Conservation (phyloP, 2,329 filamentous ascomycete genomes). For the Cercospora sojina region DNA sequence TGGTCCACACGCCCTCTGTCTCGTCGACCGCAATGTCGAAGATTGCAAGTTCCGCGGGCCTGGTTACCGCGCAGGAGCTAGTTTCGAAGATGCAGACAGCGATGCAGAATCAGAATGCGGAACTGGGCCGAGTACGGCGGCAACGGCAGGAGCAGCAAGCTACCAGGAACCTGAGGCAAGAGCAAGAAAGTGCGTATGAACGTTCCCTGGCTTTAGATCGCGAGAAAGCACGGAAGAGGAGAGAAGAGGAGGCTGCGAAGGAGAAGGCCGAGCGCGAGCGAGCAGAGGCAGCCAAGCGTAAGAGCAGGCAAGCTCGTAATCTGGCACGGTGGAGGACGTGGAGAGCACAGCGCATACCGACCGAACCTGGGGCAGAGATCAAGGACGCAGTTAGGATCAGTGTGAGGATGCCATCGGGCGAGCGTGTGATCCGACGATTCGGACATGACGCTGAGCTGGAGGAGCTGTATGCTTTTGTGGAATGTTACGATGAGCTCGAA, state of each 20-base stretch:
- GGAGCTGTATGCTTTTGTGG: conserved; percentile 93
- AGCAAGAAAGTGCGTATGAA: conserved; percentile 94
- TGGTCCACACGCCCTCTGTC: conserved; percentile 83
- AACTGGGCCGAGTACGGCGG: conserved; percentile 71
- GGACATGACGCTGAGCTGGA: conserved; percentile 68
- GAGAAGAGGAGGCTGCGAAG: conserved; percentile 68
- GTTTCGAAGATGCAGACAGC: conserved; percentile 71
- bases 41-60: conserved; percentile 73
- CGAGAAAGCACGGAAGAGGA: conserved; percentile 73
- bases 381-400: conserved; percentile 72
- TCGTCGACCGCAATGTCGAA: conserved; percentile 88
- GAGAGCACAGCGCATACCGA: conserved; percentile 65
- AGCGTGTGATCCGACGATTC: conserved; percentile 77
- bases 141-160: conserved; percentile 77
- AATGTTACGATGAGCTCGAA: conserved; percentile 72
- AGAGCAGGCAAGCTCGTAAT: conserved; percentile 57
- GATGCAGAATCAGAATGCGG: conserved; percentile 72
- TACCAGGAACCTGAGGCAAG: conserved; percentile 73
- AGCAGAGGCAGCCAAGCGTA: conserved; percentile 62
- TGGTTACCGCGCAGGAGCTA: conserved; percentile 68
- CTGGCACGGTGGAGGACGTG: conserved; percentile 74
- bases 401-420: conserved; percentile 62
- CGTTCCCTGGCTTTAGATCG: conserved; percentile 83
- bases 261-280: conserved; percentile 65
- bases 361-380: conserved; percentile 65